Conservation (phyloP, 768 basidiomycete species). For the Phanerochaete carnosa region DNA sequence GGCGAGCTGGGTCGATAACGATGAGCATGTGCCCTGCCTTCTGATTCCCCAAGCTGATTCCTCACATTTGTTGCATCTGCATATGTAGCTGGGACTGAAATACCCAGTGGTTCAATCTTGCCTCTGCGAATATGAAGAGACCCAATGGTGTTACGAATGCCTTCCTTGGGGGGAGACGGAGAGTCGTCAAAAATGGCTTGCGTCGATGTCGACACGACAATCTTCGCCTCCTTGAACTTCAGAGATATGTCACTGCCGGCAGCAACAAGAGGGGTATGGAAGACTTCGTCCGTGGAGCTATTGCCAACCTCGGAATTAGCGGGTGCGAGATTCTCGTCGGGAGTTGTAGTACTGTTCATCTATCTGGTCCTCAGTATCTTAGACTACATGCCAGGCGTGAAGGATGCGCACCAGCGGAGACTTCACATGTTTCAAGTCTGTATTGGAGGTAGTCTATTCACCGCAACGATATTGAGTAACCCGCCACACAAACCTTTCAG, state of each 20-base stretch:
- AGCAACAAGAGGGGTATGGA: neutral
- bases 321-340: conserved; percentile 1
- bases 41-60: neutral
- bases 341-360: neutral
- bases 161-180: neutral
- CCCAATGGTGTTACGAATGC: no score
- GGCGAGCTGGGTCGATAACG: conserved; percentile 11
- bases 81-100: conserved; percentile 19
- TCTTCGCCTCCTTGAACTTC: neutral
- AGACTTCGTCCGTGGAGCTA: neutral
- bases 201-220: neutral
- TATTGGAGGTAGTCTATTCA: neutral
- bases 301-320: neutral
- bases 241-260: neutral
- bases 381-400: neutral
- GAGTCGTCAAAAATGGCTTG: neutral
- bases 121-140: conserved; percentile 7
- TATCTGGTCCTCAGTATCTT: neutral
- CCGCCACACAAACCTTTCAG: neutral
- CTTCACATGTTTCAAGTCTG: neutral
- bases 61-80: conserved; percentile 24
- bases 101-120: conserved; percentile 12
- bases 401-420: neutral
- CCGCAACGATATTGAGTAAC: neutral
- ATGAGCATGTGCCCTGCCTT: neutral